phyloP scores from a whole-genome alignment of 2,329 filamentous ascomycete species.

The Diplocarpon rosae region DNA sequence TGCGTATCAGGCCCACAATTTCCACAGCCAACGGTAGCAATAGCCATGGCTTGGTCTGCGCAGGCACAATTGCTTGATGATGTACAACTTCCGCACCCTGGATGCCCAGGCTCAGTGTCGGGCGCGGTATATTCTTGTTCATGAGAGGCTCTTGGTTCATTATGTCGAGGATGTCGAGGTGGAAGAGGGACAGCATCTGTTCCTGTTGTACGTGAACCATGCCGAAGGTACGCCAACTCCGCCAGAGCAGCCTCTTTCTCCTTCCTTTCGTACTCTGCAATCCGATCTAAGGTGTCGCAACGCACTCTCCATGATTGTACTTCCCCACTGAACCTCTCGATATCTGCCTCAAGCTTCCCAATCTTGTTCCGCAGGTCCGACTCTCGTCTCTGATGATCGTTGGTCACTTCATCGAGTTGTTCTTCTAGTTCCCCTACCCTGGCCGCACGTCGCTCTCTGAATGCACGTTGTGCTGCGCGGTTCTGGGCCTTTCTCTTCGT shows the following conservation, averaged over 20 bases:
- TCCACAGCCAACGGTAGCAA: conserved; percentile 47
- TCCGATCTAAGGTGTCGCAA: conserved; percentile 26
- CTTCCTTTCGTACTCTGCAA: conserved; percentile 28
- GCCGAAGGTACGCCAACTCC: conserved; percentile 29
- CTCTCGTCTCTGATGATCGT: conserved; percentile 45
- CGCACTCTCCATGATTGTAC: conserved; percentile 26
- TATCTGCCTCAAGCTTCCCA: conserved; percentile 48
- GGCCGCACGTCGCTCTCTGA: conserved; percentile 76
- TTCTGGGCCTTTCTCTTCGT: conserved; percentile 95
- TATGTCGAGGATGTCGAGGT: conserved; percentile 23
- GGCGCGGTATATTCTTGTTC: conserved; percentile 19
- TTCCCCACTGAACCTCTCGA: conserved; percentile 46
- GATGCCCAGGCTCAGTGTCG: conserved; percentile 16
- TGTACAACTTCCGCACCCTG: conserved; percentile 46
- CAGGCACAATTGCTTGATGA: conserved; percentile 45
- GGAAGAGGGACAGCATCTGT: conserved; percentile 33
- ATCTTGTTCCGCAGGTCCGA: conserved; percentile 45
- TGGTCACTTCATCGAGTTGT: conserved; percentile 50
- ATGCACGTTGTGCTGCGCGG: conserved; percentile 79
- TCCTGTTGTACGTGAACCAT: conserved; percentile 23
- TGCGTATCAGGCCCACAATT: conserved; percentile 51
- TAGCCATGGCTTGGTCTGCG: conserved; percentile 45
- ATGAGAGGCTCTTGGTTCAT: conserved; percentile 15
- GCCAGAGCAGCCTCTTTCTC: conserved; percentile 33
- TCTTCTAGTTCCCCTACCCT: conserved; percentile 69